These are phyloP conservation scores for Berkeleyomyces rouxiae DNA, from an alignment of 2,329 filamentous ascomycete species.

Conservation along the genomic window DNA sequence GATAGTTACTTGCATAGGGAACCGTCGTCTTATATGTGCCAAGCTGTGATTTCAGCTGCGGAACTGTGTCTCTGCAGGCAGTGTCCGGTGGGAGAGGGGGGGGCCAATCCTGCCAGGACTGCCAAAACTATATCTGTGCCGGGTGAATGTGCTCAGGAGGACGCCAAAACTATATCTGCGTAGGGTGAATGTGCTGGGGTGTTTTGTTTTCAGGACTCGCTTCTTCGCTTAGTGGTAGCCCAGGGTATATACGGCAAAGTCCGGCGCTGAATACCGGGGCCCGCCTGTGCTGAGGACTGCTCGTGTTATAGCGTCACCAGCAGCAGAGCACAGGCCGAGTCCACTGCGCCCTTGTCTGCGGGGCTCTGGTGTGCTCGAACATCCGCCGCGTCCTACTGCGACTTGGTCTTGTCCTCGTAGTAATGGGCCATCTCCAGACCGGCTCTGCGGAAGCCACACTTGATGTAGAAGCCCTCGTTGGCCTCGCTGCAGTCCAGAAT, in stretches of 20 bases:
- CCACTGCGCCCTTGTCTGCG: too few relatives aligned
- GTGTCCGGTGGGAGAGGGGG: not conserved
- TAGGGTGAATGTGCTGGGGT: too few relatives aligned
- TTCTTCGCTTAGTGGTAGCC: too few relatives aligned
- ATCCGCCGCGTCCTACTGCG: slow-evolving; percentile 14
- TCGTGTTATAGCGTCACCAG: too few relatives aligned
- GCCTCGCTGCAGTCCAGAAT: slow-evolving; percentile 93
- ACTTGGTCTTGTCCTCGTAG: slow-evolving; percentile 47
- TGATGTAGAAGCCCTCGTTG: slow-evolving; percentile 95
- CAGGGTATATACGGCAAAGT: not conserved
- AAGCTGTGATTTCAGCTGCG: not conserved
- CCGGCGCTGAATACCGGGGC: not conserved
- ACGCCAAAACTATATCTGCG: too few relatives aligned
- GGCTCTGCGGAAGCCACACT: slow-evolving; percentile 86
- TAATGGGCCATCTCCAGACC: slow-evolving; percentile 97
- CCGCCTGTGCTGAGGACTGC: not conserved
- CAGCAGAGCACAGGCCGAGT: too few relatives aligned
- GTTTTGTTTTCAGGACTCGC: too few relatives aligned
- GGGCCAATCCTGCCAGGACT: not conserved
- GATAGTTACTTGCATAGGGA: not conserved
- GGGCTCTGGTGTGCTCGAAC: not conserved
- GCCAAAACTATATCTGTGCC: too few relatives aligned
- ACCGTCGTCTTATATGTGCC: not conserved
- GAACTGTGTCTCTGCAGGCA: not conserved
- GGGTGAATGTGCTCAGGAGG: too few relatives aligned